These are phyloP conservation scores for Diaporthe capsici DNA, from an alignment of 2,329 filamentous ascomycete genomes.

Conservation along the genomic window DNA sequence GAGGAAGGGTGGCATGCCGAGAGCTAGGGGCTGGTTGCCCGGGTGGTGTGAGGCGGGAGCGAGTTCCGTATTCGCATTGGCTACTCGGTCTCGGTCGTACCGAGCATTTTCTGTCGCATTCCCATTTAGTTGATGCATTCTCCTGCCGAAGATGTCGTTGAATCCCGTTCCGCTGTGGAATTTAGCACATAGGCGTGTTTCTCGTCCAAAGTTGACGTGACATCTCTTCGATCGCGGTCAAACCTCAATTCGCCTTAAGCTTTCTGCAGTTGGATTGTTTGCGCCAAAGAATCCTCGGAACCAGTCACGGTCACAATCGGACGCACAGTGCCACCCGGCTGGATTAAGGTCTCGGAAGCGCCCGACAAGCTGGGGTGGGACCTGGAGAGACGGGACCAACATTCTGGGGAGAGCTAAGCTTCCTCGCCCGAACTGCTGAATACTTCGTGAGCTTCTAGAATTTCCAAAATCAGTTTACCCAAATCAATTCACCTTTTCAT, in stretches of 20 bases:
- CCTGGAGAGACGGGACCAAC: neutral
- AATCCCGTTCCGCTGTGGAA: neutral
- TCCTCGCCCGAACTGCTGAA: neutral
- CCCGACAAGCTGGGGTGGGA: conserved; percentile 6
- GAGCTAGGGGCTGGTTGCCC: neutral
- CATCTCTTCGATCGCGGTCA: neutral
- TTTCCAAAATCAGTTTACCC: too few species aligned
- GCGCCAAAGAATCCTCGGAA: neutral
- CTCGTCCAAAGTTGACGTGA: conserved; percentile 2
- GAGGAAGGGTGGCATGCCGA: neutral
- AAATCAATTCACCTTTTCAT: neutral
- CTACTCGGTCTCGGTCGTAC: conserved; percentile 9
- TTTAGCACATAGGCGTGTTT: neutral
- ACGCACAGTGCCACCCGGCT: conserved; percentile 4
- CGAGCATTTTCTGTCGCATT: neutral
- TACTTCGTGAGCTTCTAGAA: neutral
- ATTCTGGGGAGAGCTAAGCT: neutral
- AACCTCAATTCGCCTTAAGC: neutral
- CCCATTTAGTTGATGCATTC: conserved; percentile 7
- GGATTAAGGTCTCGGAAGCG: conserved; percentile 21
- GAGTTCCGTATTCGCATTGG: conserved; percentile 26
- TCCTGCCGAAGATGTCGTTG: neutral
- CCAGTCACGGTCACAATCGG: neutral
- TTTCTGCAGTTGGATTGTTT: neutral
- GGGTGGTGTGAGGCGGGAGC: conserved; percentile 6